Evolutionary conservation across 306 rosid species (phyloP).

Genomic region (Canavalia gladiata): DNA sequence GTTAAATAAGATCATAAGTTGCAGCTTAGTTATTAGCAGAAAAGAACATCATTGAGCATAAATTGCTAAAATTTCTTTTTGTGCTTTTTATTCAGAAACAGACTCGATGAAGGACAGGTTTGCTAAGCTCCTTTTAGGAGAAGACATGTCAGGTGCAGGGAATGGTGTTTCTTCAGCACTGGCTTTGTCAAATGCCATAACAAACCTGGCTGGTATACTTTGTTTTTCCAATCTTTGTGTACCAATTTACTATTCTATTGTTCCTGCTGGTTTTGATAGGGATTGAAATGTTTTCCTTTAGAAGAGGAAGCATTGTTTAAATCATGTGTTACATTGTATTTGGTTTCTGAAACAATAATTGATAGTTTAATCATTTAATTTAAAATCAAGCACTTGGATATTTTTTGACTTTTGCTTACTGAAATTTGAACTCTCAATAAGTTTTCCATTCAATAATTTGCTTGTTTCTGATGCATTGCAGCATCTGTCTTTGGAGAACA

Average conservation of each 20-base stretch:
- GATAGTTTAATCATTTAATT: no score
- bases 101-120: slow-evolving; percentile 87
- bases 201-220: slow-evolving; percentile 83
- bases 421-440: slow-evolving; percentile 23
- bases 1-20: background rate
- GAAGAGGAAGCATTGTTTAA: background rate
- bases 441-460: slow-evolving; percentile 35
- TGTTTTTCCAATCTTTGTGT: background rate
- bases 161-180: slow-evolving; percentile 96
- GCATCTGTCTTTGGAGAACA: slow-evolving; percentile 94
- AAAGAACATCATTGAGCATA: background rate
- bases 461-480: slow-evolving; percentile 48
- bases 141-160: slow-evolving; percentile 99
- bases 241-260: background rate
- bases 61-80: background rate
- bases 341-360: background rate
- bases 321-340: background rate
- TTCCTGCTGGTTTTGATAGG: background rate
- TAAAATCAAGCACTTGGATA: slow-evolving; percentile 6
- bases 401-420: background rate
- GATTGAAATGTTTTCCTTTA: slow-evolving; percentile 1
- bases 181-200: slow-evolving; percentile 92
- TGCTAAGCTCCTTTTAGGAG: slow-evolving; percentile 91
- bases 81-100: slow-evolving; percentile 61
- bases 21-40: background rate